Evolutionary conservation across 257 asterid species (phyloP).

Genomic region (Solanum infundibuliforme): DNA sequence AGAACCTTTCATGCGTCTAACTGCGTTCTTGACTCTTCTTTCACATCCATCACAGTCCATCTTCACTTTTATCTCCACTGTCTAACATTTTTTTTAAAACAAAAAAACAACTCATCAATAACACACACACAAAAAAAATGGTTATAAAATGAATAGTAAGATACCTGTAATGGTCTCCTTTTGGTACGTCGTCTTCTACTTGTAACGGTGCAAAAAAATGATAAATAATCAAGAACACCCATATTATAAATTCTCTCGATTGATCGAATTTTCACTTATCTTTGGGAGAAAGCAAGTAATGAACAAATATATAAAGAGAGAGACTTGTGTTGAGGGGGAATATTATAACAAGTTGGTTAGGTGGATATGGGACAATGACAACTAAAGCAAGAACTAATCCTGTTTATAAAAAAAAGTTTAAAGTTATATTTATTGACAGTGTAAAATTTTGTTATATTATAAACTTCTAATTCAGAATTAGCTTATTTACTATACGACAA

Average conservation of each 20-base stretch:
- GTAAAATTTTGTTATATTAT: background rate
- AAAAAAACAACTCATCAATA: background rate
- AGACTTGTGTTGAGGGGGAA: background rate
- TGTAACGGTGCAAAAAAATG: conserved; percentile 67
- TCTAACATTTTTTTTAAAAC: conserved; percentile 20
- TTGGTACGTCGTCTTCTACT: conserved; percentile 41
- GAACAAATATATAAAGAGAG: background rate
- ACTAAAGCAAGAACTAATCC: conserved; percentile 1
- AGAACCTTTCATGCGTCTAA: conserved; percentile 57
- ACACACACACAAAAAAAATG: background rate
- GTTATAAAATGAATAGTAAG: background rate
- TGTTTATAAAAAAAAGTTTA: background rate
- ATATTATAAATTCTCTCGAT: conserved; percentile 9
- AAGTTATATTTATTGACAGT: background rate
- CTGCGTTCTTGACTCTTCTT: conserved; percentile 76
- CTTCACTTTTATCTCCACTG: conserved; percentile 82
- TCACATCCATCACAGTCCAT: conserved; percentile 96
- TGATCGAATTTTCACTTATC: background rate
- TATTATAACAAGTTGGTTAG: conserved; percentile 2
- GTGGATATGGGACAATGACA: conserved; percentile 3
- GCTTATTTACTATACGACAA: background rate
- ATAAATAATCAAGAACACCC: conserved; percentile 89
- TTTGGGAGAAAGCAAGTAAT: conserved; percentile 8
- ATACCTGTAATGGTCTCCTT: conserved; percentile 78
- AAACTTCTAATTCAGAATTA: background rate